Conservation (phyloP, 1,139 yeast genomes). For the Waltiozyma sp. region DNA sequence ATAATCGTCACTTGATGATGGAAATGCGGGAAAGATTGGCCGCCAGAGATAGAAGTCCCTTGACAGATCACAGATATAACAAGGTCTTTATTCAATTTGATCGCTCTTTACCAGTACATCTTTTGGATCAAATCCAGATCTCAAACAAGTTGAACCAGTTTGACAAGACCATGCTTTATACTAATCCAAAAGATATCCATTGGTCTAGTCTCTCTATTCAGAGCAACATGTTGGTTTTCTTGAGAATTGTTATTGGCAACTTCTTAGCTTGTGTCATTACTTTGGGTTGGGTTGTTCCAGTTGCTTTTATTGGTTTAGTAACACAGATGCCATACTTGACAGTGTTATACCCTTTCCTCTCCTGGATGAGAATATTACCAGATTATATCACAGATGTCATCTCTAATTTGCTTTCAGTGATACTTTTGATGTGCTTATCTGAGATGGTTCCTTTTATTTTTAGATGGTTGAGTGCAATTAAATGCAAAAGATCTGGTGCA, state of each 20-base stretch:
- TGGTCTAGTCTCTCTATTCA: conserved; percentile 43
- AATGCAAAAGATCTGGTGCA: conserved; percentile 44
- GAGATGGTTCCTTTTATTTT: conserved; percentile 43
- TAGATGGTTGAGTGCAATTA: conserved; percentile 35
- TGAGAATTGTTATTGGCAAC: conserved; percentile 33
- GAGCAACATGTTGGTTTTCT: conserved; percentile 23
- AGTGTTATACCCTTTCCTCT: conserved; percentile 40
- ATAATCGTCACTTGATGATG: conserved; percentile 4
- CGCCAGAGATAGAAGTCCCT: conserved; percentile 13
- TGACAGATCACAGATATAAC: conserved; percentile 18
- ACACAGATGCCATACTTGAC: conserved; percentile 55
- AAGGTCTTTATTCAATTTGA: conserved; percentile 46
- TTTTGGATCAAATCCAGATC: conserved; percentile 44
- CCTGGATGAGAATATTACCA: conserved; percentile 44
- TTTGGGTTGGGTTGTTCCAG: conserved; percentile 59
- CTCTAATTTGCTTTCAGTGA: conserved; percentile 50
- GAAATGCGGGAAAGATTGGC: conserved; percentile 20
- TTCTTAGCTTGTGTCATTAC: conserved; percentile 35
- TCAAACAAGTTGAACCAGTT: conserved; percentile 32
- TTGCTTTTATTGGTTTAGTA: conserved; percentile 55
- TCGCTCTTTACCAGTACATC: conserved; percentile 35
- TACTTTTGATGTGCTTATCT: conserved; percentile 46
- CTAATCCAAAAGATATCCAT: conserved; percentile 45
- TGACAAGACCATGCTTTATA: conserved; percentile 33
- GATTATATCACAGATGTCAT: conserved; percentile 38